Percentiles rank a stretch among this genome's conserved stretches.
Evolutionary conservation across 2,329 filamentous ascomycete genomes (phyloP).

Genomic region (Penicillium sp.): DNA sequence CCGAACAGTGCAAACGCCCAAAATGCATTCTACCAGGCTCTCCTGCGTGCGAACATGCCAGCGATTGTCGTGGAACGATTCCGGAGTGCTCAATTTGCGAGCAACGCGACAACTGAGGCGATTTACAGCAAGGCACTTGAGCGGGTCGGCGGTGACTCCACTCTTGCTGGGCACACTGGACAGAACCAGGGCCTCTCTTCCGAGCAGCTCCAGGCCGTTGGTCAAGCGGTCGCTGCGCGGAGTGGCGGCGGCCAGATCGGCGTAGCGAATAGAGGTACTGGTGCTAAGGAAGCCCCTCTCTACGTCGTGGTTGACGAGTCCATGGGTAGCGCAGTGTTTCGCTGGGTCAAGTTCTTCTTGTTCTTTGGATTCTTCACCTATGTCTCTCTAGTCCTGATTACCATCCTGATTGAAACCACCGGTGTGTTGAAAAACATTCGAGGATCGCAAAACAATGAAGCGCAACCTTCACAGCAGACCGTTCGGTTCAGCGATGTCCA

Average conservation of each 20-base stretch:
- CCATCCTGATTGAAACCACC: slow-evolving; percentile 77
- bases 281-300: slow-evolving; percentile 78
- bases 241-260: slow-evolving; percentile 65
- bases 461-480: slow-evolving; percentile 88
- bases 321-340: slow-evolving; percentile 73
- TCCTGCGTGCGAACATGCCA: slow-evolving; percentile 89
- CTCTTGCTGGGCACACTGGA: slow-evolving; percentile 25
- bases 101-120: slow-evolving; percentile 73
- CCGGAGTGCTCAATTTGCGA: slow-evolving; percentile 79
- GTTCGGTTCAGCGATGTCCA: slow-evolving; percentile 92
- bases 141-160: slow-evolving; percentile 52
- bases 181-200: slow-evolving; percentile 48
- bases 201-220: slow-evolving; percentile 72
- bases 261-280: slow-evolving; percentile 57
- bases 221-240: slow-evolving; percentile 76
- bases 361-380: slow-evolving; percentile 79
- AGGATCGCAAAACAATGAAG: slow-evolving; percentile 72
- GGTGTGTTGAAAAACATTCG: slow-evolving; percentile 77
- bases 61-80: slow-evolving; percentile 90
- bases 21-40: slow-evolving; percentile 88
- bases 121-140: slow-evolving; percentile 76
- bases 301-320: slow-evolving; percentile 96
- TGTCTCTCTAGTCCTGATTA: slow-evolving; percentile 73
- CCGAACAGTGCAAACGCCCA: slow-evolving; percentile 83
- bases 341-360: slow-evolving; percentile 84